phyloP scores from a whole-genome alignment of 176 grass and related monocot genomes.

The Eragrostis nindensis region DNA sequence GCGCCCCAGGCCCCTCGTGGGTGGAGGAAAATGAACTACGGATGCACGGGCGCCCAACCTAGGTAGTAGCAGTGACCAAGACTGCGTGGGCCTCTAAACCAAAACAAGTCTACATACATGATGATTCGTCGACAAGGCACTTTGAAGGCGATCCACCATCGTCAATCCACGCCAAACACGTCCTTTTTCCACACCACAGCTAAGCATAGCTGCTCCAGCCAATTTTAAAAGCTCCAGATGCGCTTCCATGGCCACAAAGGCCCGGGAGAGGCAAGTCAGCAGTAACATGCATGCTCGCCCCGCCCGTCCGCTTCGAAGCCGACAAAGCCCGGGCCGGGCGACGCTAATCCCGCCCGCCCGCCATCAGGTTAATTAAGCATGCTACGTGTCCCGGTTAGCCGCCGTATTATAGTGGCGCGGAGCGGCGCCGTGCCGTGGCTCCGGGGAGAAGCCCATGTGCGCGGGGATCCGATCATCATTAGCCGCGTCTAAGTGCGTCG shows the following conservation, averaged over 20 bases:
- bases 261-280: neutral
- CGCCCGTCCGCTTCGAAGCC: conserved; percentile 1
- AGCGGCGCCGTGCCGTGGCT: conserved; percentile 51
- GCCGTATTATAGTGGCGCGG: conserved; percentile 23
- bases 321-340: neutral
- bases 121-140: neutral
- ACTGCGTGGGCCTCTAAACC: too few species aligned
- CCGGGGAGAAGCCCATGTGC: conserved; percentile 55
- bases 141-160: too few species aligned
- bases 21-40: too few species aligned
- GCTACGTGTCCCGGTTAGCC: conserved; percentile 30
- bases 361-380: neutral
- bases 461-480: conserved; percentile 35
- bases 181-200: conserved; percentile 2
- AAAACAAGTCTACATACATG: too few species aligned
- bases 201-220: too few species aligned
- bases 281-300: conserved; percentile 10
- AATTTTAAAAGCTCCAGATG: neutral
- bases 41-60: too few species aligned
- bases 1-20: too few species aligned
- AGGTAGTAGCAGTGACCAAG: too few species aligned
- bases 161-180: neutral
- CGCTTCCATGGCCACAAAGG: neutral
- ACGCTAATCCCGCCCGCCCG: neutral
- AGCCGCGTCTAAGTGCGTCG: neutral